Evolutionary conservation across 495 filamentous ascomycete species (phyloP).

Genomic region (Neurospora sp.): DNA sequence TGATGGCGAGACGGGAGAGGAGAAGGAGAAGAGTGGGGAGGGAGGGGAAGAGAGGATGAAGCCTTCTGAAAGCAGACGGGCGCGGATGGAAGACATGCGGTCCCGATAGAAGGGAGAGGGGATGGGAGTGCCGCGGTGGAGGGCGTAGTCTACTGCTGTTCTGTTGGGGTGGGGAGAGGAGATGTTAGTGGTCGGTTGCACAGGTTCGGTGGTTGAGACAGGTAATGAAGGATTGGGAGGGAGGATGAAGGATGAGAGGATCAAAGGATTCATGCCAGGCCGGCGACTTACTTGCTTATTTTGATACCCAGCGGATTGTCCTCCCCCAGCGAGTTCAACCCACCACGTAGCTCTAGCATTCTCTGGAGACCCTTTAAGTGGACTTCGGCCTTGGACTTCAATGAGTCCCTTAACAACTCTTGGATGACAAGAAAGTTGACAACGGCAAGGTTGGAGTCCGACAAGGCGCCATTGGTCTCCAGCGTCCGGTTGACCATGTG

Average conservation of each 20-base stretch:
- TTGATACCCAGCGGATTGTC: background rate
- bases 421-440: background rate
- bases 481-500: background rate
- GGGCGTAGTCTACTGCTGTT: background rate
- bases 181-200: background rate
- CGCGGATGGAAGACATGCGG: background rate
- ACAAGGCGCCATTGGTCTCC: background rate
- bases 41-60: background rate
- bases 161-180: background rate
- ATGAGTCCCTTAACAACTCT: background rate
- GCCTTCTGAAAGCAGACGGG: background rate
- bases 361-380: background rate
- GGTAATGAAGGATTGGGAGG: background rate
- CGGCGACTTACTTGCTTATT: background rate
- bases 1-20: background rate
- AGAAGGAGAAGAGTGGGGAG: background rate
- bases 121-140: background rate
- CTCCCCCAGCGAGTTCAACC: background rate
- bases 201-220: background rate
- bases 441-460: background rate
- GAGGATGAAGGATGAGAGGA: background rate
- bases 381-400: background rate
- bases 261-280: background rate
- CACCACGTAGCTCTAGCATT: background rate
- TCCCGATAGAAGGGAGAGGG: background rate